phyloP scores from a whole-genome alignment of 2,329 filamentous ascomycete species.

The Falciphora oryzae region DNA sequence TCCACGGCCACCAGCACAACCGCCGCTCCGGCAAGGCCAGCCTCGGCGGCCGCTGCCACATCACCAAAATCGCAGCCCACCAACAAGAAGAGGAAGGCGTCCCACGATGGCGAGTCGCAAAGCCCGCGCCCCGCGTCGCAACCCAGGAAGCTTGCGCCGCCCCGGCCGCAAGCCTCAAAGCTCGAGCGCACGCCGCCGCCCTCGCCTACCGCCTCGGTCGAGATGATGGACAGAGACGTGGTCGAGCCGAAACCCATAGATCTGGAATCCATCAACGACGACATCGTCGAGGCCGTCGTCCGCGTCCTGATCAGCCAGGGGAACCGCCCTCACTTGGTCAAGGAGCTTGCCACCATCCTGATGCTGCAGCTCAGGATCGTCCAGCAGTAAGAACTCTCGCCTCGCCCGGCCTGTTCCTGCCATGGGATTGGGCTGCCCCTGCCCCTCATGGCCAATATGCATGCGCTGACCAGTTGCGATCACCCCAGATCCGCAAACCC shows the following conservation, averaged over 20 bases:
- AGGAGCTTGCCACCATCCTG: conserved; percentile 80
- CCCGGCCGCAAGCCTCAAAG: conserved; percentile 24
- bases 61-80: conserved; percentile 28
- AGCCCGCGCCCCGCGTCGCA: conserved; percentile 21
- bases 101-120: conserved; percentile 50
- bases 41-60: conserved; percentile 24
- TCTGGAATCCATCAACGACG: conserved; percentile 81
- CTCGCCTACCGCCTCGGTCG: conserved; percentile 53
- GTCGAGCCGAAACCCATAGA: conserved; percentile 53
- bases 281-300: conserved; percentile 89
- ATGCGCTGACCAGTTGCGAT: neutral
- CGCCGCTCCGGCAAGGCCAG: conserved; percentile 12
- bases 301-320: conserved; percentile 81
- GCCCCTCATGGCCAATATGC: conserved; percentile 6
- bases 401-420: neutral
- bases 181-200: conserved; percentile 75
- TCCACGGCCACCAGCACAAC: conserved; percentile 21
- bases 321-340: conserved; percentile 90
- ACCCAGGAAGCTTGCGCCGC: conserved; percentile 24
- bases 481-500: conserved; percentile 80
- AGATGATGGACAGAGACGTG: conserved; percentile 30
- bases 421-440: no score
- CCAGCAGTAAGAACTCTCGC: conserved; percentile 67
- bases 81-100: conserved; percentile 70
- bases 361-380: conserved; percentile 73